These are phyloP conservation scores for Chlorella sorokiniana DNA, from an alignment of 139 green algal species.

Conservation along the genomic window DNA sequence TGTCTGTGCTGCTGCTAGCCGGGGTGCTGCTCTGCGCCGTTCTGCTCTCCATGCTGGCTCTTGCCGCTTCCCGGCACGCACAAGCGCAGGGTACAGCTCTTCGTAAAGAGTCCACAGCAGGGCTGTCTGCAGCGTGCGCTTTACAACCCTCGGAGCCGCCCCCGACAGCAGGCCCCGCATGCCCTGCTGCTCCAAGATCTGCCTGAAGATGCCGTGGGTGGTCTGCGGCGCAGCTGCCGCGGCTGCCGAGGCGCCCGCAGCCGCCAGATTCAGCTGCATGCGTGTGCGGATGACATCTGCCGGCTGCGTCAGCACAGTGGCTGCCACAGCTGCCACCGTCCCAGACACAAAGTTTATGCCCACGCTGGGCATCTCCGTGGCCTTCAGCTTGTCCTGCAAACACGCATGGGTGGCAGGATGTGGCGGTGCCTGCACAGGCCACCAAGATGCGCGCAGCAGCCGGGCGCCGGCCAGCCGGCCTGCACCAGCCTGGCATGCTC, in stretches of 20 bases:
- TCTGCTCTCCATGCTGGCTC: background rate
- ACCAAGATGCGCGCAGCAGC: background rate
- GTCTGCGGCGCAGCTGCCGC: background rate
- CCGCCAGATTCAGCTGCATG: conserved; percentile 71
- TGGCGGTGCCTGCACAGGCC: conserved; percentile 10
- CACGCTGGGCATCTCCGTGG: conserved; percentile 14
- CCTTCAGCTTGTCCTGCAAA: conserved; percentile 35
- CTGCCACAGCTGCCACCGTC: conserved; percentile 69
- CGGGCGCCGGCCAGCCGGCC: too few species aligned
- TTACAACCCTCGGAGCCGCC: conserved; percentile 70
- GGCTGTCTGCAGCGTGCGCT: conserved; percentile 85
- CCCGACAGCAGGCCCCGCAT: conserved; percentile 47
- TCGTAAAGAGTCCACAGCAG: conserved; percentile 78
- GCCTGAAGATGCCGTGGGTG: conserved; percentile 14
- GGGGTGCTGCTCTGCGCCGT: background rate
- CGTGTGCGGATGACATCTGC: conserved; percentile 83
- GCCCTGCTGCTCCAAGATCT: conserved; percentile 32
- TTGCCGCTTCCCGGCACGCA: background rate
- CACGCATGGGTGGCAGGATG: background rate
- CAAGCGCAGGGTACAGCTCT: conserved; percentile 20
- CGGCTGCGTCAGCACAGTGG: conserved; percentile 88
- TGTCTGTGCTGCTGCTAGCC: background rate
- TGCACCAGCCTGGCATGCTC: too few species aligned
- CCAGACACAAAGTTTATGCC: conserved; percentile 76
- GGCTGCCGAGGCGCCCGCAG: background rate